Conservation (phyloP, 1,284 basidiomycete species). For the Ustilago esculenta region DNA sequence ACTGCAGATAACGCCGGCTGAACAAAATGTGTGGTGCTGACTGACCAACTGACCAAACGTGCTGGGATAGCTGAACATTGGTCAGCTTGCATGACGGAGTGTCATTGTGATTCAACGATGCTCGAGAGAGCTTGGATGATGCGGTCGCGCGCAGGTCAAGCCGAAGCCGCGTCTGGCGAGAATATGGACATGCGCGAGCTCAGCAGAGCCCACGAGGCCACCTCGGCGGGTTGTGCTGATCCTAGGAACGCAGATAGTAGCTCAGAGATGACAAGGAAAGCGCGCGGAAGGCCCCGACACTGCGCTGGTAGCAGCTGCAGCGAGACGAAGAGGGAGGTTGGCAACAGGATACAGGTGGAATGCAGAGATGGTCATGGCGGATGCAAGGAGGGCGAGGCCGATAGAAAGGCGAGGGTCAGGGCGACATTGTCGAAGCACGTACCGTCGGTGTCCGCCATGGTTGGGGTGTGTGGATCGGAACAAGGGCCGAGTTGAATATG, state of each 20-base stretch:
- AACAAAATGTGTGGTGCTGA: not conserved
- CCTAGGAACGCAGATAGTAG: too few species aligned
- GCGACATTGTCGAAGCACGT: constrained; percentile 45
- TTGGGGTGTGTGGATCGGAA: constrained; percentile 20
- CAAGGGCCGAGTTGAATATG: constrained; percentile 8
- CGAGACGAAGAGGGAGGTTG: not conserved
- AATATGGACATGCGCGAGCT: too few species aligned
- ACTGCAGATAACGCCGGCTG: not conserved
- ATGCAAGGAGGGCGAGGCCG: constrained; percentile 6
- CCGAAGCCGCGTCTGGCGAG: not conserved
- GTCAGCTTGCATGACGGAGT: too few species aligned
- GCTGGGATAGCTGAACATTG: too few species aligned
- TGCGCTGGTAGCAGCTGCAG: not conserved
- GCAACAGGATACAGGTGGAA: constrained; percentile 2
- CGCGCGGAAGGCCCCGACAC: not conserved
- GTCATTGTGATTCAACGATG: too few species aligned
- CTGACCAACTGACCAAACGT: too few species aligned
- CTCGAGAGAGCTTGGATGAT: too few species aligned
- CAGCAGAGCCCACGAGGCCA: too few species aligned
- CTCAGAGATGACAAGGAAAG: too few species aligned
- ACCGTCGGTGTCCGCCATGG: constrained; percentile 61
- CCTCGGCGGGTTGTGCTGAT: too few species aligned
- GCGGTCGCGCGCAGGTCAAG: not conserved
- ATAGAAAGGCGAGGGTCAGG: constrained; percentile 1
- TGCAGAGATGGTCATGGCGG: constrained; percentile 9